phyloP scores from a whole-genome alignment of 495 filamentous ascomycete genomes.

The Trichoderma gamsii region DNA sequence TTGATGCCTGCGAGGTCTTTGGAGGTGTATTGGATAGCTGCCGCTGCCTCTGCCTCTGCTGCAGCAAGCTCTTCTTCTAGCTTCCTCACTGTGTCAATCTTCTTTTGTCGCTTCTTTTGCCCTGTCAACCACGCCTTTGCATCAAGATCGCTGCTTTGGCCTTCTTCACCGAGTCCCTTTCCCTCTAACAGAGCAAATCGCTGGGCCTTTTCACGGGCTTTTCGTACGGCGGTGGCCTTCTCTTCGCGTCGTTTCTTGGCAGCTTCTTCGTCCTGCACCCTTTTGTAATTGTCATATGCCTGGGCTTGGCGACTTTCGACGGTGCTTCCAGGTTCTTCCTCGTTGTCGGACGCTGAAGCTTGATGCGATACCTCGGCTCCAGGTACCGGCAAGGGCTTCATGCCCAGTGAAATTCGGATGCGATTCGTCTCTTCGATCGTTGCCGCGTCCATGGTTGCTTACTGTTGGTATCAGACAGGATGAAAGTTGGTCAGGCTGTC shows the following conservation, averaged over 20 bases:
- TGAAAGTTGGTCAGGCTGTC: background rate
- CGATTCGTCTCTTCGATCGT: slow-evolving; percentile 94
- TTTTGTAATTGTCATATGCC: slow-evolving; percentile 58
- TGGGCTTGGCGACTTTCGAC: slow-evolving; percentile 73
- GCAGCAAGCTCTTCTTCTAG: slow-evolving; percentile 65
- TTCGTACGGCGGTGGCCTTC: slow-evolving; percentile 73
- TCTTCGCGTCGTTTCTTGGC: slow-evolving; percentile 73
- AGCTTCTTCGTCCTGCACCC: slow-evolving; percentile 46
- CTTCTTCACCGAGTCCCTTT: slow-evolving; percentile 67
- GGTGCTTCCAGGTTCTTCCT: slow-evolving; percentile 63
- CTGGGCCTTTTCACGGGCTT: slow-evolving; percentile 75
- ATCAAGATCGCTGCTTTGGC: slow-evolving; percentile 63
- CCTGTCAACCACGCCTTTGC: slow-evolving; percentile 77
- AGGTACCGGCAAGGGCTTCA: slow-evolving; percentile 84
- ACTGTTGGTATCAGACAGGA: background rate
- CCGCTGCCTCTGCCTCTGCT: slow-evolving; percentile 37
- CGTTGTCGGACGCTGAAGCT: slow-evolving; percentile 32
- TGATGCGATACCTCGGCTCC: slow-evolving; percentile 36
- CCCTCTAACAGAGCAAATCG: slow-evolving; percentile 70
- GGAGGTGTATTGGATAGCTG: slow-evolving; percentile 61
- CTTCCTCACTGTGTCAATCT: slow-evolving; percentile 72
- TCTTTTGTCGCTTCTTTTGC: slow-evolving; percentile 85
- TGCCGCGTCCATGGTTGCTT: slow-evolving; percentile 64
- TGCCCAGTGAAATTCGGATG: slow-evolving; percentile 78
- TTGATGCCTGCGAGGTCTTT: slow-evolving; percentile 83